Percentiles rank a stretch among this genome's conserved stretches.
Conservation (phyloP, 768 basidiomycete genomes). For the Coprinopsis marcescibilis region DNA sequence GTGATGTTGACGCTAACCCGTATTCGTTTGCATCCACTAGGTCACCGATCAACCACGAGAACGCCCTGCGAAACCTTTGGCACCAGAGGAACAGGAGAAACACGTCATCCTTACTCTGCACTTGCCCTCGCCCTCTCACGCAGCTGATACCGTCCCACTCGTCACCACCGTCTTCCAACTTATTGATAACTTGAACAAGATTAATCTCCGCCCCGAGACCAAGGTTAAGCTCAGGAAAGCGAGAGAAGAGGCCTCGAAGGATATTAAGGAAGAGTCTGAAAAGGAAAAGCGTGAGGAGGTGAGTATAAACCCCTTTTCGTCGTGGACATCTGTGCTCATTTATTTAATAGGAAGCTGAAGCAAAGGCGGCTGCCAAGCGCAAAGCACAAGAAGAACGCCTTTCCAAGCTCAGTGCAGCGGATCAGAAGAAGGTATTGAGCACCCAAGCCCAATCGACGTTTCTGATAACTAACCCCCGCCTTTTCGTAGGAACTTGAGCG, state of each 20-base stretch:
- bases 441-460: background rate
- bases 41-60: conserved; percentile 82
- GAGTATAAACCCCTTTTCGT: conserved; percentile 11
- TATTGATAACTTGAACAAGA: conserved; percentile 58
- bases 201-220: conserved; percentile 76
- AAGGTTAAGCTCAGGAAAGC: conserved; percentile 67
- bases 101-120: conserved; percentile 68
- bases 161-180: conserved; percentile 68
- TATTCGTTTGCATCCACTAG: conserved; percentile 25
- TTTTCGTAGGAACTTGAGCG: conserved; percentile 47
- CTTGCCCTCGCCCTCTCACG: conserved; percentile 45
- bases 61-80: conserved; percentile 51
- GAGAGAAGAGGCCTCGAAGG: conserved; percentile 66
- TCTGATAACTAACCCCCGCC: background rate
- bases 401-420: conserved; percentile 65
- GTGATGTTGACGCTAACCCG: background rate
- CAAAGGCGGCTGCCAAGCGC: conserved; percentile 67
- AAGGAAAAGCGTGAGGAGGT: conserved; percentile 72
- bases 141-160: conserved; percentile 49
- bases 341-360: conserved; percentile 44
- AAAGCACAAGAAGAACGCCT: conserved; percentile 70
- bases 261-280: conserved; percentile 60
- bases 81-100: conserved; percentile 52
- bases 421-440: conserved; percentile 70
- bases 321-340: background rate